Conservation (phyloP, 352 stramenopile genomes). For the Phytophthora ohioensis region DNA sequence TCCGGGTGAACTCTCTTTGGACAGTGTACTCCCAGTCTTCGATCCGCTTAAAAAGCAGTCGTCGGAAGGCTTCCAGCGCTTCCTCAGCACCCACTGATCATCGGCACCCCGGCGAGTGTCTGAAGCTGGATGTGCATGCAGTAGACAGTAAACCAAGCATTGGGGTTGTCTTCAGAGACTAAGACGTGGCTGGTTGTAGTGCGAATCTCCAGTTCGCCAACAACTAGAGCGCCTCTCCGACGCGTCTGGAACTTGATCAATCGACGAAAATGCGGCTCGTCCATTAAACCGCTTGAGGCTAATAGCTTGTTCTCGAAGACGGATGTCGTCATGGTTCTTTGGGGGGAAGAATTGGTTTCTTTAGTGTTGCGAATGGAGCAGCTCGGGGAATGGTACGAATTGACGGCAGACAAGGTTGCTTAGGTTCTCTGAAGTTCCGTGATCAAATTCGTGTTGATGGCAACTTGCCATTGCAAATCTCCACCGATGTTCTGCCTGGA, state of each 20-base stretch:
- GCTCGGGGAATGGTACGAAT: constrained; percentile 15
- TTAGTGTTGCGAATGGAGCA: constrained; percentile 9
- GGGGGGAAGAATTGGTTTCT: neutral
- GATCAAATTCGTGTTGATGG: constrained; percentile 29
- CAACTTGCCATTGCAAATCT: constrained; percentile 19
- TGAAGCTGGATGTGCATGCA: constrained; percentile 50
- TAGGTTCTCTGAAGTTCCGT: constrained; percentile 23
- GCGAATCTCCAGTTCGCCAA: constrained; percentile 58
- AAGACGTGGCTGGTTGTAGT: constrained; percentile 37
- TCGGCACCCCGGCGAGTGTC: constrained; percentile 12
- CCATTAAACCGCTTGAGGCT: constrained; percentile 41
- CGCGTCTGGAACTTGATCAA: constrained; percentile 74
- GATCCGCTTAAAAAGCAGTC: constrained; percentile 49
- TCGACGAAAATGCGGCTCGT: constrained; percentile 51
- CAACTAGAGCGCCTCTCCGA: constrained; percentile 45
- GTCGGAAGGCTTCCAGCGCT: constrained; percentile 56
- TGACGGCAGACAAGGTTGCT: neutral
- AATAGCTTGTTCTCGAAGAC: constrained; percentile 38
- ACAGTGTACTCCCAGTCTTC: constrained; percentile 50
- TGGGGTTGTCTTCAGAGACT: constrained; percentile 24
- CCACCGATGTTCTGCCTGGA: constrained; percentile 6
- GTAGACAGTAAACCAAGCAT: constrained; percentile 58
- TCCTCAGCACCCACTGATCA: constrained; percentile 57
- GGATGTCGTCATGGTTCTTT: constrained; percentile 6
- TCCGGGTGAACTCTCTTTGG: constrained; percentile 37